Evolutionary conservation across 2,329 filamentous ascomycete genomes (phyloP).

Genomic region (Colletotrichum kahawae): DNA sequence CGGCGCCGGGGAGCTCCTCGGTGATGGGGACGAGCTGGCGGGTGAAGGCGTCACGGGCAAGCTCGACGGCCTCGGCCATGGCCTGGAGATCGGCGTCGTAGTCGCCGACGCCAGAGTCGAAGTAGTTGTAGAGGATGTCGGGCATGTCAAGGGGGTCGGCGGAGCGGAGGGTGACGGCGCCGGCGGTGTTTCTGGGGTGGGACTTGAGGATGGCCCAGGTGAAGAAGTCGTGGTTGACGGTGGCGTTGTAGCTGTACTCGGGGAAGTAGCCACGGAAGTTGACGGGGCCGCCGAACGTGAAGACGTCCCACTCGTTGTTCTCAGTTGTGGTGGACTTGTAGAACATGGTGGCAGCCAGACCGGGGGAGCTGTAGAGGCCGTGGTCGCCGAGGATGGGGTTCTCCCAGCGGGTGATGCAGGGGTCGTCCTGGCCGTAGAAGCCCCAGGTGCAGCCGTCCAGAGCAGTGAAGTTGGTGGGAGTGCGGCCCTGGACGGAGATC

Average conservation of each 20-base stretch:
- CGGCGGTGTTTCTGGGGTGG: constrained; percentile 66
- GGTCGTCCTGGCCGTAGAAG: constrained; percentile 33
- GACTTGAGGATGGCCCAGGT: constrained; percentile 61
- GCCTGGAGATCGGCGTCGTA: constrained; percentile 55
- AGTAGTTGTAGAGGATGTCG: constrained; percentile 67
- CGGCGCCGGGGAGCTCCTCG: constrained; percentile 24
- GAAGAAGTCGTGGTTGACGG: constrained; percentile 43
- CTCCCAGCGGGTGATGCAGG: constrained; percentile 35
- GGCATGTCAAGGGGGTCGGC: constrained; percentile 69
- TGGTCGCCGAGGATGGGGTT: constrained; percentile 44
- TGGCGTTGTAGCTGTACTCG: constrained; percentile 35
- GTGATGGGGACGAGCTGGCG: constrained; percentile 26
- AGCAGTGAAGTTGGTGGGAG: constrained; percentile 40
- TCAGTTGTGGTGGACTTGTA: constrained; percentile 31
- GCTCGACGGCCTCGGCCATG: constrained; percentile 58
- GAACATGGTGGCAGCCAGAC: constrained; percentile 30
- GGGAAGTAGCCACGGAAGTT: constrained; percentile 46
- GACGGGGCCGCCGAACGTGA: constrained; percentile 43
- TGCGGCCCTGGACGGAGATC: constrained; percentile 48
- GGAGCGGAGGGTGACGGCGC: constrained; percentile 65
- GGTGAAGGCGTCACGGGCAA: constrained; percentile 50
- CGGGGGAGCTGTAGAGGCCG: constrained; percentile 31
- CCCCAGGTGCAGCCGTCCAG: constrained; percentile 34
- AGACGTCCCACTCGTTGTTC: constrained; percentile 32
- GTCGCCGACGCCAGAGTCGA: constrained; percentile 54